A percentile compares a stretch with the other conserved stretches of the same genome.
phyloP scores from a whole-genome alignment of 2,329 filamentous ascomycete genomes.

The Aspergillus alliaceus region DNA sequence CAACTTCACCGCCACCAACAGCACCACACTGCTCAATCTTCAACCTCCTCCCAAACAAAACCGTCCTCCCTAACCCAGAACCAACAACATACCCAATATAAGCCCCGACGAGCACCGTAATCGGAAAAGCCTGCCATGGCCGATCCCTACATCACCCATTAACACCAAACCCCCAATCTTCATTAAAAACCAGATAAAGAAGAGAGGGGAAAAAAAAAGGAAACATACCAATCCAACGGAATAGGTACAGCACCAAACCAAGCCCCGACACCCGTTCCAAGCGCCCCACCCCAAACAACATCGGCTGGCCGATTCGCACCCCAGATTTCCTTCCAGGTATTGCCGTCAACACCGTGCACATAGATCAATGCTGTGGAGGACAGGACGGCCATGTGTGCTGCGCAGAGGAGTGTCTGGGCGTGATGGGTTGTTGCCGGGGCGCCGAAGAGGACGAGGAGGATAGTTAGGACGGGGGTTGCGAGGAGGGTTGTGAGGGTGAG shows the following conservation, averaged over 20 bases:
- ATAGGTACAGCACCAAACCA: slow-evolving; percentile 96
- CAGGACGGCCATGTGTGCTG: slow-evolving; percentile 78
- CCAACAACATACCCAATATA: slow-evolving; percentile 78
- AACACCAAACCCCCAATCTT: background rate
- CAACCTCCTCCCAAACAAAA: slow-evolving; percentile 36
- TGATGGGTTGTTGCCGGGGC: slow-evolving; percentile 83
- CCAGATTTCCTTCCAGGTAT: slow-evolving; percentile 69
- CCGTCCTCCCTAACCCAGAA: slow-evolving; percentile 14
- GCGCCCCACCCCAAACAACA: slow-evolving; percentile 75
- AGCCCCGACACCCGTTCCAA: slow-evolving; percentile 77
- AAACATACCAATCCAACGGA: slow-evolving; percentile 78
- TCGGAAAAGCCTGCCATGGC: slow-evolving; percentile 98
- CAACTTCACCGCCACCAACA: background rate
- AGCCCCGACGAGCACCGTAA: slow-evolving; percentile 81
- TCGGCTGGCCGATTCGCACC: slow-evolving; percentile 73
- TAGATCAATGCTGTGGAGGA: slow-evolving; percentile 80
- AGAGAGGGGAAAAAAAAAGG: background rate
- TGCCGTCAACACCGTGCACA: slow-evolving; percentile 72
- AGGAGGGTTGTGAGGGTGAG: slow-evolving; percentile 56
- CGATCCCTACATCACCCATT: slow-evolving; percentile 60
- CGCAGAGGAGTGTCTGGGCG: slow-evolving; percentile 74
- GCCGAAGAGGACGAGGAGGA: slow-evolving; percentile 80
- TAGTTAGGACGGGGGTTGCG: slow-evolving; percentile 57
- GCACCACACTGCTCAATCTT: slow-evolving; percentile 30
- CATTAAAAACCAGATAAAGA: background rate